Base-by-base conservation (phyloP, 2,329 filamentous ascomycete genomes). In the Apiospora pterosperma region DNA sequence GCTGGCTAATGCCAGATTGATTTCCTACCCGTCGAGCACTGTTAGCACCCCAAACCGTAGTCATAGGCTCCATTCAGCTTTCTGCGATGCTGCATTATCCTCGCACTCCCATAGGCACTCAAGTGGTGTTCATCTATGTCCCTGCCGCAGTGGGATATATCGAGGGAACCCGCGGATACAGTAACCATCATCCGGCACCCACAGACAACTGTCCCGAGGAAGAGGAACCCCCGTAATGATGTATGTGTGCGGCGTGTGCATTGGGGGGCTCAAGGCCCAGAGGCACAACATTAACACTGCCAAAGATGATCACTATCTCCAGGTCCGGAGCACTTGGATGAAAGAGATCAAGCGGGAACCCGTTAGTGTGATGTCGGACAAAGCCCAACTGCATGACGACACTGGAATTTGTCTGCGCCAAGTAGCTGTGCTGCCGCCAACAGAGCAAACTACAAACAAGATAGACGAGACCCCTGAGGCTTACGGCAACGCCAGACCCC, bases 401-500 rank as follows among this genome's bases (percentile, higher is more conserved):
- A 12, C 25, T 31, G 25, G 16, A 7, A n/a, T 31, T 19, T 28
- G 14, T n/a, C 16, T 52, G 25, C 44, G 44, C 44, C 25, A 52
- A 31, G 44, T 52, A 31, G 44, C 25, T 52, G 48, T n/a, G 48
- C 48, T 31, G 48, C 48, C 19, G 7, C 48, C 28, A 55, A 34
- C 48, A 55, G 48, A 21, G 48, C 48, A 55, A 55, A 55, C 48
- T 55, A n/a, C 48, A 55, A 55, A 55, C 48, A 55, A 52, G 25
- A 34, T 55, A 55, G 28, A 31, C 48, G 48, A 34, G 48, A n/a
- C 34, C 28, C 28, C 48, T 55, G 48, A 55, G 28, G 48, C 28
- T 55, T 8, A n/a, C 48, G 25, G 19, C 25, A 55, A 19, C 48
- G 48, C 48, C 48, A 55, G 25, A 34, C 28, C 48, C 48, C 28